Percentiles rank a stretch among this genome's conserved stretches.
These are phyloP conservation scores for Heterobasidion annosum DNA, from an alignment of 1,284 basidiomycete genomes.

Conservation along the genomic window DNA sequence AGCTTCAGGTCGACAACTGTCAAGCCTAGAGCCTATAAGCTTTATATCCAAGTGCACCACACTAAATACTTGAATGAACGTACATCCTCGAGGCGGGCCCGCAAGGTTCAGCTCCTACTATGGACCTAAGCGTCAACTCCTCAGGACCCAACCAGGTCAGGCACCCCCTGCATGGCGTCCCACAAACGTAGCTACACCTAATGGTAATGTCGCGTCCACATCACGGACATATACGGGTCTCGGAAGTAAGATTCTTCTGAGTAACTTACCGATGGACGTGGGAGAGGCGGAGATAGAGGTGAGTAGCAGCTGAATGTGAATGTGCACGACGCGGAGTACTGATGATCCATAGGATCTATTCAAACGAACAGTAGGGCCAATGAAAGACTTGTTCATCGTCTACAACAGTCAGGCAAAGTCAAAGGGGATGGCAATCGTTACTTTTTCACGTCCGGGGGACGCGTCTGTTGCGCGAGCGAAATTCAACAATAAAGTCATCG, in stretches of 20 bases:
- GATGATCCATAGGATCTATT: conserved; percentile 48
- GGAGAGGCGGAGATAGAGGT: conserved; percentile 62
- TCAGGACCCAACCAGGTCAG: conserved; percentile 45
- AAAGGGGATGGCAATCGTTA: conserved; percentile 68
- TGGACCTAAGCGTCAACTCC: conserved; percentile 41
- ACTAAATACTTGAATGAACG: background rate
- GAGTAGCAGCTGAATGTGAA: conserved; percentile 14
- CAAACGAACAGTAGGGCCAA: conserved; percentile 62
- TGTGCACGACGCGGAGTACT: background rate
- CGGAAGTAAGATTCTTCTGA: conserved; percentile 68
- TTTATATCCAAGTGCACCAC: too few species aligned
- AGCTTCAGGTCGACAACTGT: too few species aligned
- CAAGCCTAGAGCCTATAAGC: too few species aligned
- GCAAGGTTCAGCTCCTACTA: conserved; percentile 40
- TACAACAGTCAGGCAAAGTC: conserved; percentile 65
- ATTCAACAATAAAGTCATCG: conserved; percentile 68
- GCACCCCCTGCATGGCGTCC: conserved; percentile 52
- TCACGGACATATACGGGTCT: conserved; percentile 14
- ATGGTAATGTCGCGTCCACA: conserved; percentile 17
- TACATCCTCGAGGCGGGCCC: conserved; percentile 11
- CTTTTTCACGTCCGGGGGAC: conserved; percentile 52
- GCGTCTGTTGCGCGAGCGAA: conserved; percentile 51
- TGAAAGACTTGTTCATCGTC: conserved; percentile 58
- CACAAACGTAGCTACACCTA: conserved; percentile 9
- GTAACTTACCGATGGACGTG: conserved; percentile 61